Evolutionary conservation across 1,284 basidiomycete species (phyloP), one percentile per base, ranked within the genome.

Genomic region (Sporisorium graminicola): DNA sequence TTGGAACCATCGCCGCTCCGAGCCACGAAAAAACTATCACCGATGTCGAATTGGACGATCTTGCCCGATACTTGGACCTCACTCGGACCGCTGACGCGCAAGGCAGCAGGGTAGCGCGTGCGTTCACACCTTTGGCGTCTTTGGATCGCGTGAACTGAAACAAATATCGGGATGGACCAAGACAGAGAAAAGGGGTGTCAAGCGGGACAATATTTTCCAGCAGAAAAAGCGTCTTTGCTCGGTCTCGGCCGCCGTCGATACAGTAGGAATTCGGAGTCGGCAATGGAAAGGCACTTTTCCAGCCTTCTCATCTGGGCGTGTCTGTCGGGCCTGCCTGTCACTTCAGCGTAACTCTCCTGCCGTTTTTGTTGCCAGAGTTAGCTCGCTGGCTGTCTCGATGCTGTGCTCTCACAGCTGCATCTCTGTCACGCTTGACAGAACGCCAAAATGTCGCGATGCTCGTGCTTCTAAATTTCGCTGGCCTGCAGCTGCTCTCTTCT

Each of bases 391-490:
- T 43, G 40, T 43, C 14, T 43, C 16, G 16, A 16, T 13, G 37
- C 16, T 40, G 37, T 40, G 26, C 47, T 29, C 47, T 49, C 27
- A 49, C 47, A 49, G 27, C 47, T 49, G 47, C 47, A 49, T 10
- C 27, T 29, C 49, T 50, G 49, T 50, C 49, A 50, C 49, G 49
- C 49, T 26, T 50, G n/a, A 12, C 49, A 10, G 27, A 31, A 50
- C 49, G 49, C 29, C 49, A 50, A 31, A 31, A 20, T 29, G 12
- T 50, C 49, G 49, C 49, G 49, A 26, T 49, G 26, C 27, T 29
- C 47, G 4, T 10, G 14, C 16, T 46, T 46, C n/a, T n/a, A n/a
- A n/a, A n/a, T 49, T 20, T 49, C 27, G 16, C 47, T 31, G 27
- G 27, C 47, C 46, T 29, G 26, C 26, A 24, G 14, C 44, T 27